Base-by-base conservation (phyloP, 2,329 filamentous ascomycete genomes). In the Magnaporthiopsis incrustans region DNA sequence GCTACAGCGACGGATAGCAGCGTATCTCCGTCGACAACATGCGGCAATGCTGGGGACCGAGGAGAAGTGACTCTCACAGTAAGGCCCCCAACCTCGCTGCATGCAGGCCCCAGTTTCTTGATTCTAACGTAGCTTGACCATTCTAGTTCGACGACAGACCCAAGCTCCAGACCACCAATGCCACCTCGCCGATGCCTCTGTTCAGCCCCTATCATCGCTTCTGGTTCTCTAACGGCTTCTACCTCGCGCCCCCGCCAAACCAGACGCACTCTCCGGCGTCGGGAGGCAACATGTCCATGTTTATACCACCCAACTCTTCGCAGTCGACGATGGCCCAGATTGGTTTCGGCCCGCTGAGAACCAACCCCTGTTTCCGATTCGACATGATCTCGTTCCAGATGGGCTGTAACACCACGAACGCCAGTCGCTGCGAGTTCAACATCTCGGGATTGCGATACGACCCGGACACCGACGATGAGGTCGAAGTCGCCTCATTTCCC, bases 361-460 rank as follows among this genome's bases (percentile, higher is more conserved):
- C 60, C 12, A 71, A 70, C 38, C 58, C 65, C 1, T 74, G 72
- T 63, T 70, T 72, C 61, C 76, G 73, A 12, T 79, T 79, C 62
- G 67, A 71, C 61, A 76, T 79, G 63, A 69, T 74, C 44, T 70
- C 76, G 63, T 64, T 76, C 67, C 66, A 70, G n/a, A 64, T 79
- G 32, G 77, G 77, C 3, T 79, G 78, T 66, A 71, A 76, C 61
- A 76, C 76, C 1, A 68, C 35, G 2, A 70, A 69, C 33, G 22
- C 27, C 2, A 66, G 67, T 2, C 64, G 68, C 10, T 80, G 77
- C 64, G 64, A 70, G 25, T 78, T 78, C 68, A 72, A 71, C 18
- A 71, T 79, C 65, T 75, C 73, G 1, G 77, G 76, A 3, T 60
- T 75, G 32, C 70, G 64, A 18, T 60, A 33, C 14, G 58, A 63